Conservation (phyloP, 2,329 filamentous ascomycete genomes). For the Exophiala dermatitidis region DNA sequence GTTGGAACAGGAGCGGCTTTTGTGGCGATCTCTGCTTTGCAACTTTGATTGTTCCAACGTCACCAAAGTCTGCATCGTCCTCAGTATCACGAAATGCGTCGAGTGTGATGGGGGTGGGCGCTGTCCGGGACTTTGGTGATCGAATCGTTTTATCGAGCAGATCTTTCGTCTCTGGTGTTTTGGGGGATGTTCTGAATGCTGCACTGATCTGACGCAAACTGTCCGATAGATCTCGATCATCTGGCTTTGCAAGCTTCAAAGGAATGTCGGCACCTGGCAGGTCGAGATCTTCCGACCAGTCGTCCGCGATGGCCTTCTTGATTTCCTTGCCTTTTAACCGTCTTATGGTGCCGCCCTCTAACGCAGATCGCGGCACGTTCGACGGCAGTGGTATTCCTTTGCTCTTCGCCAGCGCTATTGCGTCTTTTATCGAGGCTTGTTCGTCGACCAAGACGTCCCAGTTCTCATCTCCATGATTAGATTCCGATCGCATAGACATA, state of each 20-base stretch:
- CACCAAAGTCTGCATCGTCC: slow-evolving; percentile 56
- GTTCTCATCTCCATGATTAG: slow-evolving; percentile 67
- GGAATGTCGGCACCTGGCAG: slow-evolving; percentile 52
- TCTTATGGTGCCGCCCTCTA: slow-evolving; percentile 90
- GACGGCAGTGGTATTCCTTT: slow-evolving; percentile 86
- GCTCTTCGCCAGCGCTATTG: slow-evolving; percentile 77
- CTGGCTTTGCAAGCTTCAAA: slow-evolving; percentile 59
- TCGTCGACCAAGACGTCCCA: slow-evolving; percentile 84
- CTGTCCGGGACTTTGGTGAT: slow-evolving; percentile 43
- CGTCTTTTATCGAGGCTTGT: slow-evolving; percentile 72
- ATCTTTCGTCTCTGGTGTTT: slow-evolving; percentile 28
- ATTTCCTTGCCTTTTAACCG: slow-evolving; percentile 69
- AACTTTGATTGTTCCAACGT: slow-evolving; percentile 61
- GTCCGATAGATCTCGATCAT: slow-evolving; percentile 58
- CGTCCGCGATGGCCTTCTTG: slow-evolving; percentile 66
- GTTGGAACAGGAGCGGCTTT: slow-evolving; percentile 42
- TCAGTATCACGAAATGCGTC: slow-evolving; percentile 58
- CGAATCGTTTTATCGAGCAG: slow-evolving; percentile 30
- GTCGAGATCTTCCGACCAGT: slow-evolving; percentile 74
- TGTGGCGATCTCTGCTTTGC: slow-evolving; percentile 50
- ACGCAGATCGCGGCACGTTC: slow-evolving; percentile 78
- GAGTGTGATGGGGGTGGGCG: slow-evolving; percentile 49
- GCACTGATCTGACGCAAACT: slow-evolving; percentile 60
- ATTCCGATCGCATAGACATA: slow-evolving; percentile 74
- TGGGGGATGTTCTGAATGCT: slow-evolving; percentile 33